Evolutionary conservation across 805 yeast species (phyloP), one percentile per base, ranked within the genome.

Genomic region (Schwanniomyces polymorphus): DNA sequence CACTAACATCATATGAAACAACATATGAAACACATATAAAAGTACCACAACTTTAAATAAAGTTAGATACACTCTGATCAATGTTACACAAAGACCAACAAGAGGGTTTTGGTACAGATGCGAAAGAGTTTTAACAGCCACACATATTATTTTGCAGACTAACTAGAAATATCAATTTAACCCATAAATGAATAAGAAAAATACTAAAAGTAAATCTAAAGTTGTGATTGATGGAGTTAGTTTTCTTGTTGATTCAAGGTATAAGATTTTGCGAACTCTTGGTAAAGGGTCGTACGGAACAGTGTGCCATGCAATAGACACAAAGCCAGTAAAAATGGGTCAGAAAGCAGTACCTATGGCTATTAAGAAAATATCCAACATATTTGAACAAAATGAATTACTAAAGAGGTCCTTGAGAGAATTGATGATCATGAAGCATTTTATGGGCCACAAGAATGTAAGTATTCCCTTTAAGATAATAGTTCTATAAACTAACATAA

Each of bases 221-320:
- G 21, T 35, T 40, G 31, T 27, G 11, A 8, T 44, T 23, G 82
- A 80, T 29, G 72, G 78, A 44, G 79, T 80, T 3, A 76, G 82
- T 45, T 88, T 89, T 62, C 80, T 80, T 39, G 70, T 87, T 43
- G 85, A 86, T 50, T 63, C 75, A 1, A 68, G 88, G 33, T 89
- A 88, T 63, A 71, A 76, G 44, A 70, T 88, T 12, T 64, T 75
- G 23, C 72, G 74, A 33, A 71, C 84, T 2, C 71, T 90, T 44
- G 97, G 97, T 0, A 84, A 84, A 59, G 97, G 97, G 0, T 85
- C 96, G 0, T 90, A 90, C 61, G 97, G 97, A 0, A 80, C 84
- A 0, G 97, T 90, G 4, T 88, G 94, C 53, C 81, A 88, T 3
- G 95, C 92, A 0, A 51, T 76, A 7, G 89, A 84, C 57, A 54